These are phyloP conservation scores for Oidiodendron maius DNA, from an alignment of 495 filamentous ascomycete genomes.

Conservation along the genomic window DNA sequence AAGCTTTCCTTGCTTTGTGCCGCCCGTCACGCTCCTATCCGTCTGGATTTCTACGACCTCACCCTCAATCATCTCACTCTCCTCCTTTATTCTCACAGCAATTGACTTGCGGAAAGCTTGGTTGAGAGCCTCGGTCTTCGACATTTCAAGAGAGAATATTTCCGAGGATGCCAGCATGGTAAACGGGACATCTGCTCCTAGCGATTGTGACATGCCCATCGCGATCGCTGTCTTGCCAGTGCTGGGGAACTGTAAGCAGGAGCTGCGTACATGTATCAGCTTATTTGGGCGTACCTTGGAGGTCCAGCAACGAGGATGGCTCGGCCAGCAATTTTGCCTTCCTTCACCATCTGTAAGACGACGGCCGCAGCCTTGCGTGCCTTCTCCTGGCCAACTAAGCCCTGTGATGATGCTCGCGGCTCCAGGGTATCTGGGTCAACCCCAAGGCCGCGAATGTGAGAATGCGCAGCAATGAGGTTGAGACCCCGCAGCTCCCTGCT, in stretches of 20 bases:
- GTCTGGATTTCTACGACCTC: slow-evolving; percentile 99
- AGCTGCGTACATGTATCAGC: neutral
- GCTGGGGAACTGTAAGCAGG: slow-evolving; percentile 32
- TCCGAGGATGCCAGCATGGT: slow-evolving; percentile 92
- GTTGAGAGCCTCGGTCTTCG: slow-evolving; percentile 94
- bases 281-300: slow-evolving; percentile 49
- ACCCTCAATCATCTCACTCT: slow-evolving; percentile 98
- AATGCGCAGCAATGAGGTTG: slow-evolving; percentile 97
- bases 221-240: slow-evolving; percentile 98
- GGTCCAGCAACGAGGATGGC: slow-evolving; percentile 94
- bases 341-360: slow-evolving; percentile 96
- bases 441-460: slow-evolving; percentile 91
- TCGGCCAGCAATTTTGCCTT: slow-evolving; percentile 94
- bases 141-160: slow-evolving; percentile 98
- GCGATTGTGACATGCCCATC: slow-evolving; percentile 96
- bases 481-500: slow-evolving; percentile 88
- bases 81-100: slow-evolving; percentile 93
- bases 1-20: slow-evolving; percentile 96
- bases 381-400: slow-evolving; percentile 94
- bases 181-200: slow-evolving; percentile 91
- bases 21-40: slow-evolving; percentile 91
- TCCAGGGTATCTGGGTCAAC: slow-evolving; percentile 90
- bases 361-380: slow-evolving; percentile 93
- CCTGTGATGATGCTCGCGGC: slow-evolving; percentile 79
- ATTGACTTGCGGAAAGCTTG: slow-evolving; percentile 98